Conservation (phyloP, 1,284 basidiomycete species). For the Marasmius fiardii region DNA sequence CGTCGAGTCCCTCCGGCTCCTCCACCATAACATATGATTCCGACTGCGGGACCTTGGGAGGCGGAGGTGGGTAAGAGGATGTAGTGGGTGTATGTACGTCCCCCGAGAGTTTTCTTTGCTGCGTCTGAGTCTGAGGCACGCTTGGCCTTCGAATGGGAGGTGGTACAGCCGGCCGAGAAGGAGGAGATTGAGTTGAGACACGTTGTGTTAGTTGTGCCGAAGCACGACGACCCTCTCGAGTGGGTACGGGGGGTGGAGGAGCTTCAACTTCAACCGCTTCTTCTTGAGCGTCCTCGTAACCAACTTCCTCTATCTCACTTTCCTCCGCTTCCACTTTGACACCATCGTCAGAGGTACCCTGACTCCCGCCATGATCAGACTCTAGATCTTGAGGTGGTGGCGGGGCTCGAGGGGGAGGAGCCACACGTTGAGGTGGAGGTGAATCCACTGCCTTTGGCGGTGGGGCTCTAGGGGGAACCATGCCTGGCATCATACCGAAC, state of each 20-base stretch:
- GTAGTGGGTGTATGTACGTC: slow-evolving; percentile 26
- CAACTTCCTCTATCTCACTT: slow-evolving; percentile 64
- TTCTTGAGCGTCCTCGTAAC: slow-evolving; percentile 48
- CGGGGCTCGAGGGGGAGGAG: slow-evolving; percentile 28
- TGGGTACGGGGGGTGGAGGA: slow-evolving; percentile 38
- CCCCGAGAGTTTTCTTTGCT: slow-evolving; percentile 34
- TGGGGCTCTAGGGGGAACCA: slow-evolving; percentile 19
- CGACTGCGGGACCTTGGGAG: slow-evolving; percentile 15
- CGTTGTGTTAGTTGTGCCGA: slow-evolving; percentile 13
- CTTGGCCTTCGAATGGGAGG: slow-evolving; percentile 33
- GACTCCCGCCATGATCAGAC: slow-evolving; percentile 37
- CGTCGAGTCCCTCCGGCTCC: slow-evolving; percentile 34
- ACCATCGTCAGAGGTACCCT: slow-evolving; percentile 50
- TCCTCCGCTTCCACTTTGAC: slow-evolving; percentile 64
- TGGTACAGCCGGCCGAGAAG: slow-evolving; percentile 40
- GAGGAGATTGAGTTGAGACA: slow-evolving; percentile 10
- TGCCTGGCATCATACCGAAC: slow-evolving; percentile 66
- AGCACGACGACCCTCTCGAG: slow-evolving; percentile 28
- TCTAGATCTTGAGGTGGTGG: slow-evolving; percentile 38
- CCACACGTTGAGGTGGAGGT: slow-evolving; percentile 8
- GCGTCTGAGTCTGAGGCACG: slow-evolving; percentile 20
- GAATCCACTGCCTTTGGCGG: slow-evolving; percentile 13
- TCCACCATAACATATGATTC: slow-evolving; percentile 61
- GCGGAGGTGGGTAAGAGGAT: slow-evolving; percentile 11
- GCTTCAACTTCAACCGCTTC: slow-evolving; percentile 43